Evolutionary conservation across 2,329 filamentous ascomycete species (phyloP).

Genomic region (Alternaria consortialis): DNA sequence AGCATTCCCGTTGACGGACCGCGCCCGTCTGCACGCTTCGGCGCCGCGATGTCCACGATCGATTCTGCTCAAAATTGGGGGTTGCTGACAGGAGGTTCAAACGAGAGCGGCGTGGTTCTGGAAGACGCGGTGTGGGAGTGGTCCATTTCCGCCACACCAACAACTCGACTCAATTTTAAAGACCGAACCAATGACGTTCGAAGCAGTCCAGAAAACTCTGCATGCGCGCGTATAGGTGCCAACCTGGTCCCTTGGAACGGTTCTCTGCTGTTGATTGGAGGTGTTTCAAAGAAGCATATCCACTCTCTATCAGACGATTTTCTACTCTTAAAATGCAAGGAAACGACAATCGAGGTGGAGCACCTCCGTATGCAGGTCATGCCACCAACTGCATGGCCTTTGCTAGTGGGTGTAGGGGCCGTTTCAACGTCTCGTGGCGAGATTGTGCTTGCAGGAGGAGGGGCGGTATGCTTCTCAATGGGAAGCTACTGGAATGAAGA

Average conservation of each 20-base stretch:
- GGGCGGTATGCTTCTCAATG: constrained; percentile 90
- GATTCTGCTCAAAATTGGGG: constrained; percentile 60
- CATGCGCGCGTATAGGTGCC: constrained; percentile 61
- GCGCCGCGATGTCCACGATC: constrained; percentile 62
- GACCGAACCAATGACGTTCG: constrained; percentile 41
- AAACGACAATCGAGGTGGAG: constrained; percentile 30
- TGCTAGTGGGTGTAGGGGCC: constrained; percentile 75
- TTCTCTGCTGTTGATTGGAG: constrained; percentile 63
- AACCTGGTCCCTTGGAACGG: constrained; percentile 57
- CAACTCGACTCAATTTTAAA: constrained; percentile 37
- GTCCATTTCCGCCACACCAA: constrained; percentile 55
- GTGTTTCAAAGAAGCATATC: constrained; percentile 53
- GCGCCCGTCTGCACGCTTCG: constrained; percentile 63
- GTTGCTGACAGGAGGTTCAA: constrained; percentile 76
- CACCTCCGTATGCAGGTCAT: constrained; percentile 25
- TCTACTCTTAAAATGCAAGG: constrained; percentile 33
- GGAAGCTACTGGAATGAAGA: constrained; percentile 79
- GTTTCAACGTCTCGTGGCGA: constrained; percentile 58
- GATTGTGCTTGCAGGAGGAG: constrained; percentile 76
- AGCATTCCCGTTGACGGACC: constrained; percentile 49
- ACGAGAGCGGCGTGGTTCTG: constrained; percentile 68
- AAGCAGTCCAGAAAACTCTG: constrained; percentile 26
- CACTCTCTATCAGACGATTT: constrained; percentile 40
- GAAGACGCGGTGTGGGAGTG: constrained; percentile 71
- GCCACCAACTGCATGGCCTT: constrained; percentile 61